Percentiles rank a stretch among this genome's conserved stretches.
Conservation (phyloP, 345 rosid species). For the Trapa bicornis region DNA sequence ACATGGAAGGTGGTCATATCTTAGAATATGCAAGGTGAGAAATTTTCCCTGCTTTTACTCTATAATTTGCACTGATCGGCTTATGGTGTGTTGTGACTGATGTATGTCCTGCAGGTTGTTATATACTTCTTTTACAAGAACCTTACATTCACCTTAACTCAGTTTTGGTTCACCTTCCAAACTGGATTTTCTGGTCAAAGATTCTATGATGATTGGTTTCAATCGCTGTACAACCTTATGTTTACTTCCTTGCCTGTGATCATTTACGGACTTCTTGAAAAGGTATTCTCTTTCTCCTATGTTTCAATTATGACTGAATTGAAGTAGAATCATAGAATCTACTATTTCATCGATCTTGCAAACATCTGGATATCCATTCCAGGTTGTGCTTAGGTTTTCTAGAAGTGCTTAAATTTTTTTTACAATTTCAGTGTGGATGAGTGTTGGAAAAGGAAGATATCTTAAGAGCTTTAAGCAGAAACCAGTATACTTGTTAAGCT, state of each 20-base stretch:
- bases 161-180: slow-evolving; percentile 98
- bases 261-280: slow-evolving; percentile 85
- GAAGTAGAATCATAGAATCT: not conserved
- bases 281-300: slow-evolving; percentile 35
- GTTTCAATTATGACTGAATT: not conserved
- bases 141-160: slow-evolving; percentile 92
- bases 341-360: not conserved
- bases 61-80: not conserved
- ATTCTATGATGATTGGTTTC: slow-evolving; percentile 99
- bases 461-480: not conserved
- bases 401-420: not conserved
- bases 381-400: too few species aligned
- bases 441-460: too few species aligned
- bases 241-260: slow-evolving; percentile 93
- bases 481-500: not conserved
- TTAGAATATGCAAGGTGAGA: slow-evolving; percentile 95
- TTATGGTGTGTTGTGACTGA: not conserved
- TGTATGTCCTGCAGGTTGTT: slow-evolving; percentile 62
- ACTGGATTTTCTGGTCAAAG: slow-evolving; percentile 99
- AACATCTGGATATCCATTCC: not conserved
- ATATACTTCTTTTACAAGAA: slow-evolving; percentile 97
- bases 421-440: too few species aligned
- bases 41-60: not conserved
- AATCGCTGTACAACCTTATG: slow-evolving; percentile 80
- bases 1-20: slow-evolving; percentile 98